Evolutionary conservation across 148 eudicot genomes (phyloP).

Genomic region (Camellia granthamiana): DNA sequence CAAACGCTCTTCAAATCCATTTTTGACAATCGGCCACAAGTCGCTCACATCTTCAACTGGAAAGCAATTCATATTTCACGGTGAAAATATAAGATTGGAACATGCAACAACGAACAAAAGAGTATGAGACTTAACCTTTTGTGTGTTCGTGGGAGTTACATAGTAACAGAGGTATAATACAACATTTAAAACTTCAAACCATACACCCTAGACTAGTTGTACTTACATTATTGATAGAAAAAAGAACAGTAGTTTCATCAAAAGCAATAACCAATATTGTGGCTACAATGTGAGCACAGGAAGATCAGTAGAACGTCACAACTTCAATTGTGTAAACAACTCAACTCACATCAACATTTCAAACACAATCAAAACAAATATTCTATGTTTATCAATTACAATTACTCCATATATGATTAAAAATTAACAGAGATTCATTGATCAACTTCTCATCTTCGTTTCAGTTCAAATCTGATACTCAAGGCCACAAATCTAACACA

Average conservation of each 20-base stretch:
- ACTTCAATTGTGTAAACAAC: not conserved
- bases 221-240: not conserved
- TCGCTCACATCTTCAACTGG: constrained; percentile 98
- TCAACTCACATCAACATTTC: not conserved
- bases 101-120: not conserved
- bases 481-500: not conserved
- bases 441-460: not conserved
- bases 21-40: constrained; percentile 82
- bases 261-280: not conserved
- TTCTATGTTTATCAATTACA: not conserved
- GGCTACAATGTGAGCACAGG: not conserved
- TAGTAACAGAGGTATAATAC: not conserved
- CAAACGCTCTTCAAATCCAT: constrained; percentile 62
- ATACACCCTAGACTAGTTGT: not conserved
- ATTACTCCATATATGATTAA: not conserved
- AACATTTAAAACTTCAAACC: not conserved
- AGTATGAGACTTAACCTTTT: not conserved
- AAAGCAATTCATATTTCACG: constrained; percentile 16
- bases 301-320: not conserved
- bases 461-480: constrained; percentile 10
- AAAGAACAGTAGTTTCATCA: not conserved
- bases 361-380: not conserved
- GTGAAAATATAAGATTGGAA: constrained; percentile 10
- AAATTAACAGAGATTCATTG: not conserved
- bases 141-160: not conserved